Evolutionary conservation across 371 early-diverging fungal genomes (phyloP), one percentile per base, ranked within the genome.

Genomic region (Phascolomyces articulosus): DNA sequence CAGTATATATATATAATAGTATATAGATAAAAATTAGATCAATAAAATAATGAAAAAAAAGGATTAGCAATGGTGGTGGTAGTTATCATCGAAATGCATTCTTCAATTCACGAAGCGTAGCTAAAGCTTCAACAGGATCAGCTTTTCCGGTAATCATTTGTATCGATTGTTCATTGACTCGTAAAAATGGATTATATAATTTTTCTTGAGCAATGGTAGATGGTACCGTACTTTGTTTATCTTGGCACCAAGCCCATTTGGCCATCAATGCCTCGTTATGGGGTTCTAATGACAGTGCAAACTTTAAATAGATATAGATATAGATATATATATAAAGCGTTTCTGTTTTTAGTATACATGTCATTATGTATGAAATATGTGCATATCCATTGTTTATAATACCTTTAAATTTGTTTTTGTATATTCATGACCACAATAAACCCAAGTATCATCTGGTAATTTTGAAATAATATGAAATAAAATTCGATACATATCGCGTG

Each of bases 341-440:
- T n/a, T n/a, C n/a, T 40, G 41, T 26, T 8, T 49, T n/a, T 55
- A 51, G 11, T 27, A 23, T 31, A 11, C 34, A 34, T 34, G 29
- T 48, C 18, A 34, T 34, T 34, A 34, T 34, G 6, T 34, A 6
- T 34, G 9, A 9, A 11, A 34, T 34, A 34, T 11, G 31, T 31
- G 9, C 9, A 9, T 34, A 34, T 34, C 11, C 11, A 13, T 57
- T 31, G 15, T 24, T 38, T 28, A 38, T 62, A 65, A 60, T 67
- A 73, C 74, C 67, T 77, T 73, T 40, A 74, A 48, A 66, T 78
- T 78, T 9, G 68, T 63, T 41, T 69, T 68, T 21, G 73, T 74
- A 53, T 78, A 74, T 66, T 95, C 96, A 67, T 96, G 96, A 3
- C 97, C 98, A 74, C 92, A 92, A 58, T 91, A 97, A 24, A 96